These are phyloP conservation scores for Acrodontium crateriforme DNA, from an alignment of 2,329 filamentous ascomycete genomes.

Conservation along the genomic window DNA sequence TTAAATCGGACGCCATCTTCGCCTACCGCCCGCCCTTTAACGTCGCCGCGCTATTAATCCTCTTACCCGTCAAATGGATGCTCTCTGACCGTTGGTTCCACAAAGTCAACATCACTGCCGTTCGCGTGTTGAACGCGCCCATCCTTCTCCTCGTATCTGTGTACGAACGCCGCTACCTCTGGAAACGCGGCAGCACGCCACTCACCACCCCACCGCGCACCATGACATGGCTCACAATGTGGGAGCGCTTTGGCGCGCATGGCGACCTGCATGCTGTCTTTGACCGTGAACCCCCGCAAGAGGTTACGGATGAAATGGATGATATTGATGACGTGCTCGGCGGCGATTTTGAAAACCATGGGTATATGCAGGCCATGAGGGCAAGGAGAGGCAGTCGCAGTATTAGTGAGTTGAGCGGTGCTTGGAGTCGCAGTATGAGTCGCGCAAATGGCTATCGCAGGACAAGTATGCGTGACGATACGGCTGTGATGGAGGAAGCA, in stretches of 20 bases:
- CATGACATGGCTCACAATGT: constrained; percentile 38
- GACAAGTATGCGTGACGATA: constrained; percentile 2
- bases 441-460: constrained; percentile 5
- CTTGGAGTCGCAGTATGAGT: constrained; percentile 8
- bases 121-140: constrained; percentile 62
- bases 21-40: constrained; percentile 76
- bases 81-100: constrained; percentile 76
- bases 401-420: constrained; percentile 13
- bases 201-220: constrained; percentile 24
- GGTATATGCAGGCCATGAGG: constrained; percentile 15
- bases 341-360: constrained; percentile 27
- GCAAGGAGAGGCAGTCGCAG: constrained; percentile 15
- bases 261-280: constrained; percentile 62
- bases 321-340: constrained; percentile 35
- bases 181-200: constrained; percentile 36
- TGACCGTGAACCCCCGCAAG: constrained; percentile 52
- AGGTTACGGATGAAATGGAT: constrained; percentile 33
- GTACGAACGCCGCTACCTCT: constrained; percentile 56
- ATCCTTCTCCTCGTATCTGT: constrained; percentile 57
- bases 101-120: constrained; percentile 69
- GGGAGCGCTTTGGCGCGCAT: constrained; percentile 56
- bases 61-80: constrained; percentile 66
- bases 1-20: constrained; percentile 73
- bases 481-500: neutral
- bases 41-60: constrained; percentile 57